Evolutionary conservation across 768 basidiomycete species (phyloP).

Genomic region (Austroboletus eburneus): DNA sequence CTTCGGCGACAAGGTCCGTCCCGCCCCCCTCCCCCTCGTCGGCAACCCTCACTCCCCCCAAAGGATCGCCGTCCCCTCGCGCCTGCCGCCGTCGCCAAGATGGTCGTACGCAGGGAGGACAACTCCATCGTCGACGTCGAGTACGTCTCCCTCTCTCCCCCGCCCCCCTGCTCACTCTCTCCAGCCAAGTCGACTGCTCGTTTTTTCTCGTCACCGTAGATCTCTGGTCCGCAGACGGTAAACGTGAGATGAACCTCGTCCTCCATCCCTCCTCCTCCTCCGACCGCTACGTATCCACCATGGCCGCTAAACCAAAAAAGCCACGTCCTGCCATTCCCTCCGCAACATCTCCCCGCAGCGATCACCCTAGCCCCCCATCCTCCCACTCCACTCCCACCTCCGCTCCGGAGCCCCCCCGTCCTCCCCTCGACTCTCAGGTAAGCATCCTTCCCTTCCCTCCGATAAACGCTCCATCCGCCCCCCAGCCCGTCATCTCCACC

Average conservation of each 20-base stretch:
- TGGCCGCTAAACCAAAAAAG: slow-evolving; percentile 35
- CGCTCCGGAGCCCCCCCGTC: slow-evolving; percentile 34
- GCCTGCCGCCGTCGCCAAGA: slow-evolving; percentile 84
- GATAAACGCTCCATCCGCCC: background rate
- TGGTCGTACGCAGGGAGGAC: slow-evolving; percentile 69
- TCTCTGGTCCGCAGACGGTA: slow-evolving; percentile 82
- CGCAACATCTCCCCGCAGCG: slow-evolving; percentile 28
- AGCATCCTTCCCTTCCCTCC: background rate
- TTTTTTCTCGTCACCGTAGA: slow-evolving; percentile 93
- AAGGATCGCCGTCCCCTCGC: slow-evolving; percentile 91
- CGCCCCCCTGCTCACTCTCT: slow-evolving; percentile 1
- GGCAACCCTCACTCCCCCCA: slow-evolving; percentile 11
- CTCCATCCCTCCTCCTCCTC: slow-evolving; percentile 72
- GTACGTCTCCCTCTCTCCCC: slow-evolving; percentile 42
- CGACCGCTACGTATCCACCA: slow-evolving; percentile 62
- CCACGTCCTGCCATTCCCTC: slow-evolving; percentile 31
- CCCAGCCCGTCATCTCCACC: slow-evolving; percentile 33
- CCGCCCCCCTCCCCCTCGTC: slow-evolving; percentile 7
- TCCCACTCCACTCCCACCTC: slow-evolving; percentile 47
- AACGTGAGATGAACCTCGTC: slow-evolving; percentile 84
- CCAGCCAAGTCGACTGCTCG: slow-evolving; percentile 78
- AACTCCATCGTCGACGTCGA: slow-evolving; percentile 67
- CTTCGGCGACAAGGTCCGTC: slow-evolving; percentile 84
- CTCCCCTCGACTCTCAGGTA: slow-evolving; percentile 44
- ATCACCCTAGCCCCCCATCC: slow-evolving; percentile 44